phyloP scores from a whole-genome alignment of 192 early-diverging fungal genomes.

The Backusella luteola region DNA sequence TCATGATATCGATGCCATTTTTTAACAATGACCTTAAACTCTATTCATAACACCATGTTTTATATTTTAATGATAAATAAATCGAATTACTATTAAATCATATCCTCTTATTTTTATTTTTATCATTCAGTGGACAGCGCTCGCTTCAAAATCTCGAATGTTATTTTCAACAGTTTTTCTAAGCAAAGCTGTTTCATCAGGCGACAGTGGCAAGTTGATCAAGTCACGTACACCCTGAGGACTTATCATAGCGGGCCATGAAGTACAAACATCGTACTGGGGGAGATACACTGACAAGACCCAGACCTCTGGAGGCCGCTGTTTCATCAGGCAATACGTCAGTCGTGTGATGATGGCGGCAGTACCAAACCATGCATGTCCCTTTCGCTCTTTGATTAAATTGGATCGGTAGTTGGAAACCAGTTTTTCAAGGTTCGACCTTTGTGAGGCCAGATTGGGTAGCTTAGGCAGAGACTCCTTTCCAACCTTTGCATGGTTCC shows the following conservation, averaged over 20 bases:
- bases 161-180: not conserved
- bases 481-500: not conserved
- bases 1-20: not conserved
- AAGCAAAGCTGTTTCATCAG: not conserved
- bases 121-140: not conserved
- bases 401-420: not conserved
- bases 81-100: not conserved
- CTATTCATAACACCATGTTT: not conserved
- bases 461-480: not conserved
- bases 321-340: not conserved
- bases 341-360: not conserved
- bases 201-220: not conserved
- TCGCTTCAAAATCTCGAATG: not conserved
- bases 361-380: slow-evolving; percentile 5
- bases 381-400: not conserved
- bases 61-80: not conserved
- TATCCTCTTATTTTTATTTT: not conserved
- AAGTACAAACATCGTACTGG: not conserved
- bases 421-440: not conserved
- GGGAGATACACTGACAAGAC: slow-evolving; percentile 3
- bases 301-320: not conserved
- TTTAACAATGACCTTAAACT: not conserved
- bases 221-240: not conserved
- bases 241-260: slow-evolving; percentile 7
- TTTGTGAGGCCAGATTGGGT: not conserved